These are phyloP conservation scores for Croton laevigatus DNA, from an alignment of 441 rosid genomes.

Conservation along the genomic window DNA sequence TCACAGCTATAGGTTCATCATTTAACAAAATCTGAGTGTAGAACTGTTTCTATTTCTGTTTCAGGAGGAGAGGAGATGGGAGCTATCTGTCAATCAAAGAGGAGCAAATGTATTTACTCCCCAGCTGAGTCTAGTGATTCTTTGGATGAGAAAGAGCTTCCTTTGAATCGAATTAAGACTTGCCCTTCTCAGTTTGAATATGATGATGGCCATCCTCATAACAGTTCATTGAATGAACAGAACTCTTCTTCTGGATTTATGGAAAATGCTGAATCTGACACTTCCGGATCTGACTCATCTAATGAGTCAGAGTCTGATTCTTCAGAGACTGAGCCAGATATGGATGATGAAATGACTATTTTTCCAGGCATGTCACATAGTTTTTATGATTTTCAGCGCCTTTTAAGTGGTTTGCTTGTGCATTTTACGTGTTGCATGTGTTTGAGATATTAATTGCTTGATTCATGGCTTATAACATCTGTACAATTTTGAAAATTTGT, in stretches of 20 bases:
- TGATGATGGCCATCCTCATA: slow-evolving; percentile 38
- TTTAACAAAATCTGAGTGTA: slow-evolving; percentile 28
- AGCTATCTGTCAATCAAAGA: slow-evolving; percentile 52
- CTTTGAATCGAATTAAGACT: slow-evolving; percentile 38
- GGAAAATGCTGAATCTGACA: slow-evolving; percentile 55
- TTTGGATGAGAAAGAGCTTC: slow-evolving; percentile 51
- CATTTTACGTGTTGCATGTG: slow-evolving; percentile 7
- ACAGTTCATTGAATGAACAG: slow-evolving; percentile 43
- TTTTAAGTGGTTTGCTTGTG: slow-evolving; percentile 3
- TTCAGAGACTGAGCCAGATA: slow-evolving; percentile 77
- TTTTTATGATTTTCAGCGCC: not conserved
- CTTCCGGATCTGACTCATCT: slow-evolving; percentile 45
- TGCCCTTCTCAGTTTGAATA: slow-evolving; percentile 44
- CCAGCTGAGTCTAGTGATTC: slow-evolving; percentile 49
- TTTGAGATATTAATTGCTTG: slow-evolving; percentile 21
- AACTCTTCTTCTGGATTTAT: slow-evolving; percentile 50
- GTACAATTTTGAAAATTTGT: slow-evolving; percentile 3
- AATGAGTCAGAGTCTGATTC: slow-evolving; percentile 76
- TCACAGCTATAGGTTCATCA: slow-evolving; percentile 20
- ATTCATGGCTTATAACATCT: slow-evolving; percentile 8
- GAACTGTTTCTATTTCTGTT: slow-evolving; percentile 32
- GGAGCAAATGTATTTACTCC: slow-evolving; percentile 49
- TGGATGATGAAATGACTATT: slow-evolving; percentile 55
- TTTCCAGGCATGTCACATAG: slow-evolving; percentile 42
- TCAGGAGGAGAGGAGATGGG: slow-evolving; percentile 58